A percentile compares a stretch with the other conserved stretches of the same genome.
These are phyloP conservation scores for Candida buenavistaensis DNA, from an alignment of 1,139 yeast genomes.

Conservation along the genomic window DNA sequence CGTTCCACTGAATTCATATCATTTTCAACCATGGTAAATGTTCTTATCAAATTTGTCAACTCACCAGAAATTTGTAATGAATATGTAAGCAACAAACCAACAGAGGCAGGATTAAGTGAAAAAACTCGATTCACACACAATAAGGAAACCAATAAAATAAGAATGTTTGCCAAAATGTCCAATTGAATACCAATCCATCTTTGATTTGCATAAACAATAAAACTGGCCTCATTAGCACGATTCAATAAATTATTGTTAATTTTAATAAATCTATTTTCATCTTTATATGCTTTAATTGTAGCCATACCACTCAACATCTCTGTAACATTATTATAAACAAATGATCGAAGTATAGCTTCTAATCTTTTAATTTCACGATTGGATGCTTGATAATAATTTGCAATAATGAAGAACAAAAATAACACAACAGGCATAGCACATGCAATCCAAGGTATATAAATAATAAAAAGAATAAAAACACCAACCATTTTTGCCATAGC, in stretches of 20 bases:
- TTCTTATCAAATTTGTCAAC: constrained; percentile 48
- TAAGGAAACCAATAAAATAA: constrained; percentile 50
- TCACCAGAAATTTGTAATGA: constrained; percentile 51
- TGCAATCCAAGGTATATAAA: constrained; percentile 74
- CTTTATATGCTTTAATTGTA: constrained; percentile 65
- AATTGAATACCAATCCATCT: constrained; percentile 75
- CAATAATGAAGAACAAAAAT: constrained; percentile 46
- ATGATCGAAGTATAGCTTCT: constrained; percentile 38
- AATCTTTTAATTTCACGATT: constrained; percentile 44
- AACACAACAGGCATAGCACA: constrained; percentile 61
- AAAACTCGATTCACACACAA: constrained; percentile 67
- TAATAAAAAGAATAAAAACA: constrained; percentile 61
- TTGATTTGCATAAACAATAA: constrained; percentile 65
- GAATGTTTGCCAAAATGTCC: constrained; percentile 51
- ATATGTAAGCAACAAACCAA: constrained; percentile 70
- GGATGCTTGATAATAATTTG: constrained; percentile 37
- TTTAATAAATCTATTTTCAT: constrained; percentile 48
- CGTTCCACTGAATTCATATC: constrained; percentile 89
- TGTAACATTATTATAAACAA: constrained; percentile 60
- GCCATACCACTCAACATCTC: constrained; percentile 73
- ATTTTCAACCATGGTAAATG: constrained; percentile 71
- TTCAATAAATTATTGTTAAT: constrained; percentile 54
- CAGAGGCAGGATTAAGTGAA: constrained; percentile 60
- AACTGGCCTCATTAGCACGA: constrained; percentile 72
- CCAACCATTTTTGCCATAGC: constrained; percentile 59